Evolutionary conservation across 2,329 filamentous ascomycete species (phyloP).

Genomic region (Sporothrix sp.): DNA sequence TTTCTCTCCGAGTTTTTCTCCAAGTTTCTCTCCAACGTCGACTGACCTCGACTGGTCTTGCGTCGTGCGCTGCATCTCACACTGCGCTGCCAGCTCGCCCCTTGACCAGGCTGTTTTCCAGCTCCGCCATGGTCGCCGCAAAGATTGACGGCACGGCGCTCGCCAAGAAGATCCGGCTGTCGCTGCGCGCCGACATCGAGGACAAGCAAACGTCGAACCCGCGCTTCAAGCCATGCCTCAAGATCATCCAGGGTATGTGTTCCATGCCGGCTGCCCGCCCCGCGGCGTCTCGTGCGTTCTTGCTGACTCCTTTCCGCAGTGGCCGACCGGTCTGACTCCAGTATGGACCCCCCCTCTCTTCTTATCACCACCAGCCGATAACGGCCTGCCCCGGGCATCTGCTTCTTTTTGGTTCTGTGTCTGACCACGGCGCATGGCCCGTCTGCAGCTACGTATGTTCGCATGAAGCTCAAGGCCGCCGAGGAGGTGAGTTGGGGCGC

Average conservation of each 20-base stretch:
- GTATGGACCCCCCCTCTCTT: conserved; percentile 39
- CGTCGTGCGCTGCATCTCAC: background rate
- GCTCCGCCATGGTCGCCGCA: conserved; percentile 65
- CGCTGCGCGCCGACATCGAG: conserved; percentile 68
- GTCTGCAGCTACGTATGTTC: conserved; percentile 82
- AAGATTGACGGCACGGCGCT: conserved; percentile 96
- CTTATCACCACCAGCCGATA: background rate
- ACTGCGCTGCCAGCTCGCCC: background rate
- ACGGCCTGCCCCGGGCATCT: background rate
- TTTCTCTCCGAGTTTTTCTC: background rate
- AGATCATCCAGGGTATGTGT: conserved; percentile 80
- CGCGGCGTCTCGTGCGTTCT: background rate
- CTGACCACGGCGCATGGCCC: background rate
- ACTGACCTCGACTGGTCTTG: background rate
- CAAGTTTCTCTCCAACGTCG: background rate
- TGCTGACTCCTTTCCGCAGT: conserved; percentile 42
- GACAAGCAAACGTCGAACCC: conserved; percentile 74
- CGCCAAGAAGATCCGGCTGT: conserved; percentile 81
- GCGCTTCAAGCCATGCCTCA: conserved; percentile 78
- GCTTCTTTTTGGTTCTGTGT: background rate
- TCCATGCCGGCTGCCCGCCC: background rate
- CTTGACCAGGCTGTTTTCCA: conserved; percentile 28
- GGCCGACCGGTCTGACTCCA: conserved; percentile 84
- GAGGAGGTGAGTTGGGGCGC: conserved; percentile 57
- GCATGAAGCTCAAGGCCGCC: conserved; percentile 98